A percentile compares a stretch with the other conserved stretches of the same genome.
These are phyloP conservation scores for Aphanomyces stellatus DNA, from an alignment of 352 stramenopile genomes.

Conservation along the genomic window DNA sequence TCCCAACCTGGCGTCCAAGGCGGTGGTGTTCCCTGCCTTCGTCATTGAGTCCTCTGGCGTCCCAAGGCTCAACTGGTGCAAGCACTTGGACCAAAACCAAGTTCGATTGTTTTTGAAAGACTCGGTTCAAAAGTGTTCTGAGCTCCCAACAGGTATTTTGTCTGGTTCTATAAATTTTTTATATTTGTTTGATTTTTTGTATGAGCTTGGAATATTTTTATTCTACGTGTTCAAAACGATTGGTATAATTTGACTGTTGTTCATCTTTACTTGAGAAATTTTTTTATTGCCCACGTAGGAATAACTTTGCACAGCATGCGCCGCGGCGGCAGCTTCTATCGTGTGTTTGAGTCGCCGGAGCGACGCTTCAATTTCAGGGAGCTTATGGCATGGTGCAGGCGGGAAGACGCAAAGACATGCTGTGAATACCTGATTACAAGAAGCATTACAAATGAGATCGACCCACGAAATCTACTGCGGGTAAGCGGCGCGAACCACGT, in stretches of 20 bases:
- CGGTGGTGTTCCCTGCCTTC: background rate
- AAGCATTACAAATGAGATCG: background rate
- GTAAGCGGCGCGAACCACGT: background rate
- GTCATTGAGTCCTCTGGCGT: background rate
- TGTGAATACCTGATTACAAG: background rate
- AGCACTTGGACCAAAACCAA: background rate
- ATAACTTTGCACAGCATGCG: background rate
- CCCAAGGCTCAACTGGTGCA: background rate
- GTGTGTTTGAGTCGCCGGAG: background rate
- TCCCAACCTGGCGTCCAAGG: background rate
- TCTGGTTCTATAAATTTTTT: background rate
- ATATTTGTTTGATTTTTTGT: slow-evolving; percentile 4
- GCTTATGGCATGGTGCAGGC: background rate
- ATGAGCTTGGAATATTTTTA: too few species aligned
- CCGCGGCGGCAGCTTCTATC: background rate
- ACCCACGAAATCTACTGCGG: background rate
- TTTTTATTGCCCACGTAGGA: background rate
- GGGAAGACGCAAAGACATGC: background rate
- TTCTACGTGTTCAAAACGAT: background rate
- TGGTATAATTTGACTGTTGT: background rate
- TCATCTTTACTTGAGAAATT: background rate
- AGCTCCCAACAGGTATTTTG: background rate
- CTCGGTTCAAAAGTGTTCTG: background rate
- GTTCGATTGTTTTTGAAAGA: background rate
- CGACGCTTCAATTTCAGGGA: background rate